These are phyloP conservation scores for Alternaria postmessia DNA, from an alignment of 2,329 filamentous ascomycete genomes.

Conservation along the genomic window DNA sequence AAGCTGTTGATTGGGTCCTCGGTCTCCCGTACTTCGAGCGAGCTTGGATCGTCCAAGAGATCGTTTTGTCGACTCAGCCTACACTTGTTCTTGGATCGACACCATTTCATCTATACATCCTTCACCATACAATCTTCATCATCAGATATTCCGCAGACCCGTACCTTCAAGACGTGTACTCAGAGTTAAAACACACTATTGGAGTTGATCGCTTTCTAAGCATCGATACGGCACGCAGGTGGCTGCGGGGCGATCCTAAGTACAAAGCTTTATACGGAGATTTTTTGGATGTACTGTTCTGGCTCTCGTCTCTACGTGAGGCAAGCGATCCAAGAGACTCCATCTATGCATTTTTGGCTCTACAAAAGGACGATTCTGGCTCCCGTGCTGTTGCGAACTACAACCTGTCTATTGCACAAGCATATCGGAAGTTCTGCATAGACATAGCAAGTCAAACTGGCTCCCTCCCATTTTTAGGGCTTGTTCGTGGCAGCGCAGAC, in stretches of 20 bases:
- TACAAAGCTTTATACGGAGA: neutral
- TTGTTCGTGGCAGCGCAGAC: slow-evolving; percentile 3
- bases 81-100: neutral
- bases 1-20: neutral
- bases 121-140: neutral
- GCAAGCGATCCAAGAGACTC: slow-evolving; percentile 3
- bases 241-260: neutral
- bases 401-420: neutral
- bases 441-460: neutral
- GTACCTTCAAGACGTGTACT: neutral
- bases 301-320: neutral
- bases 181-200: neutral
- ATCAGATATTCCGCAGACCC: neutral
- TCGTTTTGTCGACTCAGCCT: neutral
- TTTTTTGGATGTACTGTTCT: neutral
- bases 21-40: slow-evolving; percentile 1
- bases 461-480: slow-evolving; percentile 1
- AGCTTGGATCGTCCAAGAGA: slow-evolving; percentile 3
- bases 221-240: neutral
- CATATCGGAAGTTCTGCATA: neutral
- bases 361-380: neutral
- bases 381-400: neutral
- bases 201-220: neutral
- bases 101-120: neutral
- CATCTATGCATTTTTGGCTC: neutral